Percentiles rank a stretch among this genome's conserved stretches.
These are phyloP conservation scores for Taiozyma sp. DNA, from an alignment of 1,139 yeast genomes.

Conservation along the genomic window DNA sequence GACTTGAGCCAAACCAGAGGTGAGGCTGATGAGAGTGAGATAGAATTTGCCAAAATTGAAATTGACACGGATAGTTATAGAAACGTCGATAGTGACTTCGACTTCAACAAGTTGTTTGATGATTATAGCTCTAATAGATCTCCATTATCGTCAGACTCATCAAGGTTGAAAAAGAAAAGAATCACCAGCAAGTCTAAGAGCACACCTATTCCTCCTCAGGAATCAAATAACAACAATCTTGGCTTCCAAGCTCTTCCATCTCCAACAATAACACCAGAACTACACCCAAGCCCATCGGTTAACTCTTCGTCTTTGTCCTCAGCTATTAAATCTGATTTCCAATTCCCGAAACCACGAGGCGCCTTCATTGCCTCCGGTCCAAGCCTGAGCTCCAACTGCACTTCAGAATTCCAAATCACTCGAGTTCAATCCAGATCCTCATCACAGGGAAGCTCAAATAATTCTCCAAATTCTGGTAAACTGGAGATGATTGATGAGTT, in stretches of 20 bases:
- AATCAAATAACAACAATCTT: conserved; percentile 1
- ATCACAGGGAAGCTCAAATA: neutral
- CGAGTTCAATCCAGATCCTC: neutral
- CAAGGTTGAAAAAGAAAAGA: conserved; percentile 29
- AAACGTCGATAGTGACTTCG: conserved; percentile 50
- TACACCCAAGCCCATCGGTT: conserved; percentile 10
- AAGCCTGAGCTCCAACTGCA: conserved; percentile 2
- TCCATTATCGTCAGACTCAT: conserved; percentile 21
- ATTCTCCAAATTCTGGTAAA: neutral
- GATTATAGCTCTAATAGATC: conserved; percentile 13
- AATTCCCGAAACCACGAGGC: conserved; percentile 7
- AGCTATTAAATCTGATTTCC: conserved; percentile 11
- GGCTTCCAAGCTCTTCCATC: conserved; percentile 19
- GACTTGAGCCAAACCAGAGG: conserved; percentile 13
- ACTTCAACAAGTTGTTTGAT: conserved; percentile 36
- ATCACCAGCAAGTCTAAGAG: conserved; percentile 20
- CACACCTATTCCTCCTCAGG: neutral
- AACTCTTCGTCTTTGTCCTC: neutral
- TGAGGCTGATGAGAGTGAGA: conserved; percentile 32
- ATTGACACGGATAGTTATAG: conserved; percentile 55
- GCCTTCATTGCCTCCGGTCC: neutral
- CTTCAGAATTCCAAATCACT: neutral
- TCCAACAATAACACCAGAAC: conserved; percentile 23
- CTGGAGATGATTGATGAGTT: conserved; percentile 9
- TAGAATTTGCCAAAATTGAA: conserved; percentile 45